Conservation (phyloP, 2,329 filamentous ascomycete species). For the Plenodomus tracheiphilus region DNA sequence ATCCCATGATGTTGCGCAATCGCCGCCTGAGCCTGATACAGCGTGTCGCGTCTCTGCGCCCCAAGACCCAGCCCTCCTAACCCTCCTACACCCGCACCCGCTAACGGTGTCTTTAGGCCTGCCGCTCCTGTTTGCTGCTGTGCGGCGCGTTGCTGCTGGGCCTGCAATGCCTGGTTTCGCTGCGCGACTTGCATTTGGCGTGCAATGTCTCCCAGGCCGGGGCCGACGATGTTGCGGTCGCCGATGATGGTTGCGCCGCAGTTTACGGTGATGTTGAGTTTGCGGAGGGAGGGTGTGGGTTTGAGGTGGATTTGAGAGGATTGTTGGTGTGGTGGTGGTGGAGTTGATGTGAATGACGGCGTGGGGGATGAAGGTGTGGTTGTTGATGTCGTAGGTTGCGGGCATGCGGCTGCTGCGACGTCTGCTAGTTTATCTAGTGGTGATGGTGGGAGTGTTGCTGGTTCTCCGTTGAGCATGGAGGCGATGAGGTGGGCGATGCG, state of each 20-base stretch:
- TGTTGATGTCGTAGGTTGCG: background rate
- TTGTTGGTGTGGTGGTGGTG: constrained; percentile 2
- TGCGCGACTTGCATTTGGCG: constrained; percentile 38
- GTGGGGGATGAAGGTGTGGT: background rate
- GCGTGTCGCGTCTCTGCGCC: background rate
- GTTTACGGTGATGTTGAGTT: constrained; percentile 38
- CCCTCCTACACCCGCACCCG: background rate
- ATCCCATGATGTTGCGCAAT: constrained; percentile 5
- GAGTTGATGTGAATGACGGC: constrained; percentile 2
- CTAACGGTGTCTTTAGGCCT: constrained; percentile 6
- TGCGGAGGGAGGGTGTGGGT: constrained; percentile 10
- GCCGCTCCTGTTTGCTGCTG: background rate
- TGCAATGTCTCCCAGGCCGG: constrained; percentile 38
- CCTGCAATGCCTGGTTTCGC: constrained; percentile 23
- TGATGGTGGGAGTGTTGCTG: background rate
- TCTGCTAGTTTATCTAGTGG: constrained; percentile 2
- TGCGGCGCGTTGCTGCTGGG: constrained; percentile 13
- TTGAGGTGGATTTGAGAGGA: constrained; percentile 12
- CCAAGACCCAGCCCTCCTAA: background rate
- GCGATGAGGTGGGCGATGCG: constrained; percentile 33
- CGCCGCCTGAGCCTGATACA: constrained; percentile 8
- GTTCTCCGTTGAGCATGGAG: constrained; percentile 20
- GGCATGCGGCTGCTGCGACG: background rate
- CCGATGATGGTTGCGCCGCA: constrained; percentile 41
- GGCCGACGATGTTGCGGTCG: constrained; percentile 42